Evolutionary conservation across 139 green algal genomes (phyloP).

Genomic region (Pleodorina starrii): DNA sequence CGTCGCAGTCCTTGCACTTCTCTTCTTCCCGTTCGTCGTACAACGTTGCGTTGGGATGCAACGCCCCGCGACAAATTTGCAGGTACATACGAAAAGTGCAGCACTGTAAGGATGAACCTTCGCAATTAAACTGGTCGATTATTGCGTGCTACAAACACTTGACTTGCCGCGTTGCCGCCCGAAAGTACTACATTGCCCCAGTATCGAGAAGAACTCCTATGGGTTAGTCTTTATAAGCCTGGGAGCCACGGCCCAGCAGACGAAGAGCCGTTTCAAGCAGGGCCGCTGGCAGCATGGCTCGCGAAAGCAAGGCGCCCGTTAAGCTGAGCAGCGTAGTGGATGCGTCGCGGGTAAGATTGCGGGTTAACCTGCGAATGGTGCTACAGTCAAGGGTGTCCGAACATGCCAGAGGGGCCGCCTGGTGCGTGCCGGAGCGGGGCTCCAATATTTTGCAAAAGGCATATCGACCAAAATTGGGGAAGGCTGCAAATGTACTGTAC

Average conservation of each 20-base stretch:
- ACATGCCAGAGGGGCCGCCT: background rate
- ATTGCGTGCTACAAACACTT: background rate
- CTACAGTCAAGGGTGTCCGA: background rate
- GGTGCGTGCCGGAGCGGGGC: background rate
- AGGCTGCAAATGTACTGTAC: too few relatives aligned
- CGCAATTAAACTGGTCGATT: too few relatives aligned
- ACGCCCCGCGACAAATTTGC: too few relatives aligned
- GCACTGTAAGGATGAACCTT: too few relatives aligned
- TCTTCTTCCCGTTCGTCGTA: too few relatives aligned
- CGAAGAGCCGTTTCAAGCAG: background rate
- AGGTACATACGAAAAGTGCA: too few relatives aligned
- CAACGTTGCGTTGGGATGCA: too few relatives aligned
- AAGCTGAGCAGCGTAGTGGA: constrained; percentile 57
- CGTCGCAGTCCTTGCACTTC: too few relatives aligned
- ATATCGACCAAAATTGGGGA: too few relatives aligned
- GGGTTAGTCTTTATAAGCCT: background rate
- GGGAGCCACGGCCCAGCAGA: constrained; percentile 12
- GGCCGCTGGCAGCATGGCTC: constrained; percentile 8
- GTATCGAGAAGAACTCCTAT: background rate
- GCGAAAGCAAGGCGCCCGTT: constrained; percentile 38
- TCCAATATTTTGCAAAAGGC: too few relatives aligned
- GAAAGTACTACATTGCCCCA: too few relatives aligned
- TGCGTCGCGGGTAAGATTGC: constrained; percentile 35
- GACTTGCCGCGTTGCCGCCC: too few relatives aligned
- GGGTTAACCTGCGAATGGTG: background rate